A percentile compares a stretch with the other conserved stretches of the same genome.
phyloP scores from a whole-genome alignment of 768 basidiomycete genomes.

The Ramaria sp. region DNA sequence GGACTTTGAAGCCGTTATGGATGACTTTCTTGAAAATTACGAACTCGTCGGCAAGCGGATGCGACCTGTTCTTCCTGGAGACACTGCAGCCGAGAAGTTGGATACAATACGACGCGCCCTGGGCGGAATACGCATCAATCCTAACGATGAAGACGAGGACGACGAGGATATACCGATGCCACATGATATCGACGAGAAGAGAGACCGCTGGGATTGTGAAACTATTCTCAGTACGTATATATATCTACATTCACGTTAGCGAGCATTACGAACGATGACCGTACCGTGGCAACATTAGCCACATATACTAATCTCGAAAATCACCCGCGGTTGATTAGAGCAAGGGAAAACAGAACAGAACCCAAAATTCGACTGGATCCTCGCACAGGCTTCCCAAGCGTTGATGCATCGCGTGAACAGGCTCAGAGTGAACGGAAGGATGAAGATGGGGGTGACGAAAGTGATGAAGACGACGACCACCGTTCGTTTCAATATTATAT shows the following conservation, averaged over 20 bases:
- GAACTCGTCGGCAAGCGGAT: conserved; percentile 78
- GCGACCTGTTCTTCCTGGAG: conserved; percentile 63
- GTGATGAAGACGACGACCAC: conserved; percentile 15
- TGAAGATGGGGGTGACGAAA: conserved; percentile 20
- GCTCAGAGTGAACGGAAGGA: conserved; percentile 21
- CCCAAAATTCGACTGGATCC: conserved; percentile 64
- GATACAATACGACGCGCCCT: conserved; percentile 68
- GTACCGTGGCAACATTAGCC: conserved; percentile 44
- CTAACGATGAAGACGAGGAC: conserved; percentile 35
- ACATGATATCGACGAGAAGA: conserved; percentile 49
- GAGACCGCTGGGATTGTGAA: conserved; percentile 87
- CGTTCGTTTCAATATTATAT: not conserved
- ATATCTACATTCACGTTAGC: not conserved
- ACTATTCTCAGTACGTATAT: conserved; percentile 75
- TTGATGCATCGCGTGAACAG: conserved; percentile 23
- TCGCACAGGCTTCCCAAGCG: conserved; percentile 64
- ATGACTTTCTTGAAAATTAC: conserved; percentile 87
- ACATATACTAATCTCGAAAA: conserved; percentile 98
- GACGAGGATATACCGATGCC: conserved; percentile 33
- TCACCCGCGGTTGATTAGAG: conserved; percentile 81
- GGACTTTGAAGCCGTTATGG: conserved; percentile 85
- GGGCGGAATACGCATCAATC: conserved; percentile 40
- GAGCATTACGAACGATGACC: not conserved
- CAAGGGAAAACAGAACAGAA: conserved; percentile 38
- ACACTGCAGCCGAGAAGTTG: conserved; percentile 67